A percentile compares a stretch with the other conserved stretches of the same genome.
Conservation (phyloP, 306 rosid species). For the Citrullus mucosospermus region DNA sequence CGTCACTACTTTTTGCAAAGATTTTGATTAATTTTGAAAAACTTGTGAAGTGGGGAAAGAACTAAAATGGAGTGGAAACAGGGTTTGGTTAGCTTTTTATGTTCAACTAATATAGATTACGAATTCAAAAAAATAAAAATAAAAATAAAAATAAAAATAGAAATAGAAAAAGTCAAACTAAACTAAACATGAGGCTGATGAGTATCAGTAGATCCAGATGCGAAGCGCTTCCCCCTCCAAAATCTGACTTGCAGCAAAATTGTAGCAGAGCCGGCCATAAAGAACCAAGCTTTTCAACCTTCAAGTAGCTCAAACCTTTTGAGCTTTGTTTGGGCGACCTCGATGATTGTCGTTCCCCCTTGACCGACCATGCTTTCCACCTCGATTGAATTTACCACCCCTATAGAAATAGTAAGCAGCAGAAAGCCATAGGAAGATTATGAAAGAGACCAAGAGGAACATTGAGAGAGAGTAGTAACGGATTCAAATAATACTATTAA, state of each 20-base stretch:
- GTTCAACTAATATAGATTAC: neutral
- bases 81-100: neutral
- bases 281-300: neutral
- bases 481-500: too few relatives aligned
- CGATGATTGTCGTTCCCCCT: constrained; percentile 30
- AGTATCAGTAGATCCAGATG: neutral
- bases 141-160: neutral
- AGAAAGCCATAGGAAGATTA: neutral
- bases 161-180: neutral
- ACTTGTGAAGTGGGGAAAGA: neutral
- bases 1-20: neutral
- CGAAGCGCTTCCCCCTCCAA: neutral
- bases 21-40: neutral
- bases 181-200: neutral
- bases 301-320: constrained; percentile 30
- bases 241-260: neutral
- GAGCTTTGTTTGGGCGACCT: constrained; percentile 51
- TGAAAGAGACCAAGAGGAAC: neutral
- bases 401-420: constrained; percentile 19
- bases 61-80: neutral
- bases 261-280: neutral
- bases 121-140: neutral
- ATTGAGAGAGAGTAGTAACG: neutral
- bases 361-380: constrained; percentile 50
- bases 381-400: constrained; percentile 64